Conservation (phyloP, 2,329 filamentous ascomycete species). For the Aspergillus ochraceoroseus region DNA sequence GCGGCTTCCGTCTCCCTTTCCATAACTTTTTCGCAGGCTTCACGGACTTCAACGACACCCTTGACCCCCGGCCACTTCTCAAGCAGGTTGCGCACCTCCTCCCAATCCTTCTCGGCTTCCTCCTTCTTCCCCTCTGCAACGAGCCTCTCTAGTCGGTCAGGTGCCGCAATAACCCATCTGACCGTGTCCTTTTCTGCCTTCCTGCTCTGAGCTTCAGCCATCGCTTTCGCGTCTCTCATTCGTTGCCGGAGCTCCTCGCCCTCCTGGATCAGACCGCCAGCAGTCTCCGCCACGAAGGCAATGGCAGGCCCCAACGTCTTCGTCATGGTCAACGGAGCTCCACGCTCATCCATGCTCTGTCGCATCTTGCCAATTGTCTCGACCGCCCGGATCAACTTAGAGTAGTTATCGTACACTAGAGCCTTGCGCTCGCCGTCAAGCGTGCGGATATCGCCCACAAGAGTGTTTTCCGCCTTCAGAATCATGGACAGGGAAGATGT, state of each 20-base stretch:
- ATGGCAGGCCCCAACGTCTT: constrained; percentile 43
- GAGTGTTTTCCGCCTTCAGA: constrained; percentile 43
- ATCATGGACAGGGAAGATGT: constrained; percentile 43
- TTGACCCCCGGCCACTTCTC: constrained; percentile 43
- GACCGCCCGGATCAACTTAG: constrained; percentile 91
- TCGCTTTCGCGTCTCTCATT: constrained; percentile 26
- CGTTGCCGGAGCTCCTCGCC: constrained; percentile 34
- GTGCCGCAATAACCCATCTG: constrained; percentile 43
- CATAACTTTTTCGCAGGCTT: constrained; percentile 41
- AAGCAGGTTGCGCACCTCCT: constrained; percentile 37
- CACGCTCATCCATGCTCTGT: constrained; percentile 45
- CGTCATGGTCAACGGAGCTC: constrained; percentile 44
- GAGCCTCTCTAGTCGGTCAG: constrained; percentile 36
- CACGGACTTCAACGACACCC: constrained; percentile 41
- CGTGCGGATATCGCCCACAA: constrained; percentile 69
- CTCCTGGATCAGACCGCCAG: constrained; percentile 38
- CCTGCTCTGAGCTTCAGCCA: constrained; percentile 19
- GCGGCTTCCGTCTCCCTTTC: constrained; percentile 20
- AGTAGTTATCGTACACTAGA: constrained; percentile 97
- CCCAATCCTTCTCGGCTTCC: constrained; percentile 44
- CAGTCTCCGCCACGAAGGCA: constrained; percentile 44
- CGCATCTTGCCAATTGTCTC: constrained; percentile 79
- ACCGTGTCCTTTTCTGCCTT: constrained; percentile 41
- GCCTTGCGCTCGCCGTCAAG: constrained; percentile 96
- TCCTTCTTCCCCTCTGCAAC: constrained; percentile 38